Base-by-base conservation (phyloP, 495 filamentous ascomycete genomes). In the Aspergillus incahuasiensis region DNA sequence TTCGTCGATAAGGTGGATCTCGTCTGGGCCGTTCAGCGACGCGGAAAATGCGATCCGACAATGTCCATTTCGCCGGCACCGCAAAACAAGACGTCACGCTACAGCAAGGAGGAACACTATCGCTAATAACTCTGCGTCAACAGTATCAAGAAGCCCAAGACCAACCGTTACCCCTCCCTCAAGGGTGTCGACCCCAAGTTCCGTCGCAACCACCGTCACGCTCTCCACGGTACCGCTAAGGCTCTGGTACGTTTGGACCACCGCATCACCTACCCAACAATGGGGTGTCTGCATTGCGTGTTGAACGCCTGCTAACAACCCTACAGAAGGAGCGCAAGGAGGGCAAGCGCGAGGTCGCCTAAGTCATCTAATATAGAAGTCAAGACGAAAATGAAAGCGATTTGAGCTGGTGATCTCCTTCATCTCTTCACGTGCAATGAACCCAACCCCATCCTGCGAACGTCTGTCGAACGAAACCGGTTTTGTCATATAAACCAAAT, bases 111-210 rank as follows among this genome's bases (percentile, higher is more conserved):
- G 9, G 40, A 57, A 58, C 28, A 50, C 47, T 48, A 13, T 57
- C 60, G 55, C 75, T 79, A 65, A 78, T 47, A 47, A 48, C 30
- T 43, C 47, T 55, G 15, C 44, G 30, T 19, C 48, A 47, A 70
- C 74, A 96, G 94, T 81, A 97, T 98, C 86, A 97, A 97, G 89
- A 97, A 96, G 86, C 95, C 95, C 44, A 97, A 95, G 84, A 97
- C 94, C 74, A 83, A 92, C 79, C 83, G 94, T 82, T 98, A 98
- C 81, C 94, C 95, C 61, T 97, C 92, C 69, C 85, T 97, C 64
- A 96, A 96, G 68, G 94, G 94, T 73, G 96, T 92, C 70, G 94
- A 98, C 81, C 90, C 94, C 72, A 98, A 98, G 86, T 98, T 97
- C 85, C 87, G 94, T 75, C 85, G 94, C 78, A 98, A 98, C 82